Percentiles rank a stretch among this genome's conserved stretches.
These are phyloP conservation scores for Hypoxylon cercidicola DNA, from an alignment of 495 filamentous ascomycete species.

Conservation along the genomic window DNA sequence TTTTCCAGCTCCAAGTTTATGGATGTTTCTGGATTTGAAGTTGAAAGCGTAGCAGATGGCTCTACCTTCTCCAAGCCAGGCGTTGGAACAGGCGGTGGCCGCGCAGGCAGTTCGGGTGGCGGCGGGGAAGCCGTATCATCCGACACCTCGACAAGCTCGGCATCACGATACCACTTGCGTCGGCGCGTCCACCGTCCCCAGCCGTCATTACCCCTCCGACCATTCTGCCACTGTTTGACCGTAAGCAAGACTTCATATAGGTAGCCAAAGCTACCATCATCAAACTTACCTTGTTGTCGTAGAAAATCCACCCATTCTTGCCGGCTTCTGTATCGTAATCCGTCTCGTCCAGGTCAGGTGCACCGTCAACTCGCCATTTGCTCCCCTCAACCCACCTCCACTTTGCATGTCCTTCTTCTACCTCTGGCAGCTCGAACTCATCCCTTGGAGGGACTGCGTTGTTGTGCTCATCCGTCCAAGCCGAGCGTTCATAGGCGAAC, in stretches of 20 bases:
- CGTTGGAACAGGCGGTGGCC: constrained; percentile 20
- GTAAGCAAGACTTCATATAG: constrained; percentile 19
- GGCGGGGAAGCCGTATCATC: constrained; percentile 44
- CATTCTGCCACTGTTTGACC: constrained; percentile 82
- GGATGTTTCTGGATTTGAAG: constrained; percentile 28
- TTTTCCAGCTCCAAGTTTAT: constrained; percentile 12
- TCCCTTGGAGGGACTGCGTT: constrained; percentile 81
- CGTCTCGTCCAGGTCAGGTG: constrained; percentile 59
- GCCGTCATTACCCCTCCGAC: constrained; percentile 85
- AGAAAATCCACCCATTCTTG: constrained; percentile 90
- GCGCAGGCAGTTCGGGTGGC: constrained; percentile 34
- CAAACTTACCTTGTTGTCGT: constrained; percentile 88
- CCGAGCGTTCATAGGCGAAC: constrained; percentile 84
- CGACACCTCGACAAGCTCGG: constrained; percentile 86
- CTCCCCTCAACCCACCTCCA: constrained; percentile 91
- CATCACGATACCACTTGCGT: constrained; percentile 95
- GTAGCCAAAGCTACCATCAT: not conserved
- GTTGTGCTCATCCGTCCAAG: constrained; percentile 97
- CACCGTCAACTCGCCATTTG: constrained; percentile 89
- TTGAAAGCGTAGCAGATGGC: constrained; percentile 4
- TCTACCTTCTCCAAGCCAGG: constrained; percentile 28
- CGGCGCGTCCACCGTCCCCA: constrained; percentile 96
- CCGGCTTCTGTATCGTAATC: constrained; percentile 66
- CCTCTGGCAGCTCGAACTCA: constrained; percentile 86
- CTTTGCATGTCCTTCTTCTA: constrained; percentile 75